These are phyloP conservation scores for Otatea glauca DNA, from an alignment of 176 grass and related monocot genomes.

Conservation along the genomic window DNA sequence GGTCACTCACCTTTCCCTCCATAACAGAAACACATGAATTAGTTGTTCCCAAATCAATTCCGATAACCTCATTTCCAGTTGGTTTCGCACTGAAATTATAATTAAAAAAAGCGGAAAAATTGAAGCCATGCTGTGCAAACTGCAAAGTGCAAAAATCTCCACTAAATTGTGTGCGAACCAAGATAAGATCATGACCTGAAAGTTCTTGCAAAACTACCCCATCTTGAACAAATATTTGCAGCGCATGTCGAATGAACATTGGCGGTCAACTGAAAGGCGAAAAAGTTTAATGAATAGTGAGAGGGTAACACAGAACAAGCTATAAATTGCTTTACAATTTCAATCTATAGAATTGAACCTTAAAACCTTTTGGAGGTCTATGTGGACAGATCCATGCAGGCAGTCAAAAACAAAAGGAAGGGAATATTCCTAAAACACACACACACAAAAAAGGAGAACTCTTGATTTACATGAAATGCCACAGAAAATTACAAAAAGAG, in stretches of 20 bases:
- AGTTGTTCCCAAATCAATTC: conserved; percentile 51
- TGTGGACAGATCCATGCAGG: not conserved
- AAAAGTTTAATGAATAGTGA: not conserved
- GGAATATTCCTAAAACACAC: not conserved
- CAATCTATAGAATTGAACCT: not conserved
- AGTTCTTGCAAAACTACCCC: conserved; percentile 35
- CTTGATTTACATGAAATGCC: not conserved
- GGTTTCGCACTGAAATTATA: conserved; percentile 30
- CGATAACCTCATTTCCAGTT: conserved; percentile 44
- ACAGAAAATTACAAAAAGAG: not conserved
- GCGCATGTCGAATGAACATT: not conserved
- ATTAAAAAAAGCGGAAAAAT: not conserved
- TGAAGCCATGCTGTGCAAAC: not conserved
- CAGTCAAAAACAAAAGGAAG: not conserved
- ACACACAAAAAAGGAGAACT: not conserved
- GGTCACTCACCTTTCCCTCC: conserved; percentile 44
- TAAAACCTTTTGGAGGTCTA: not conserved
- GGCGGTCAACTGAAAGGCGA: conserved; percentile 26
- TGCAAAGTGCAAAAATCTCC: not conserved
- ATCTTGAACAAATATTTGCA: conserved; percentile 27
- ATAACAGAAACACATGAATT: conserved; percentile 49
- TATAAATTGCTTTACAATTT: not conserved
- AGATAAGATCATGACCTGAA: conserved; percentile 20
- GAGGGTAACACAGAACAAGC: not conserved
- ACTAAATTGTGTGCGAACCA: not conserved